phyloP scores from a whole-genome alignment of 2,329 filamentous ascomycete species.

The Helicocarpus griseus region DNA sequence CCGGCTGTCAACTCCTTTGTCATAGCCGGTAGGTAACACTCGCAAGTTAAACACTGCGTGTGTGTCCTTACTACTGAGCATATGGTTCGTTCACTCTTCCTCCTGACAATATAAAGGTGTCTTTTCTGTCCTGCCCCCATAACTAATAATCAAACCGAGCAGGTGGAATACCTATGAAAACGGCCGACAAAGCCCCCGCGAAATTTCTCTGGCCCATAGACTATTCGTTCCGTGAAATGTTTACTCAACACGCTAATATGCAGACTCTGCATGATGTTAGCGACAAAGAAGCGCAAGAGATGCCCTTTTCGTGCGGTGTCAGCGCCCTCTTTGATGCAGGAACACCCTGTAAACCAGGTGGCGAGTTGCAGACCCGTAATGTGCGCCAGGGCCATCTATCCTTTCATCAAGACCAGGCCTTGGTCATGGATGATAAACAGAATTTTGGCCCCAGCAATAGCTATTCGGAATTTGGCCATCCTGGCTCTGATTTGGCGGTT shows the following conservation, averaged over 20 bases:
- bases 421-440: conserved; percentile 5
- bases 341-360: conserved; percentile 8
- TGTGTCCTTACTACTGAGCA: neutral
- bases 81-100: no score
- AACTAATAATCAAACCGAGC: conserved; percentile 2
- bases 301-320: conserved; percentile 19
- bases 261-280: conserved; percentile 43
- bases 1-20: neutral
- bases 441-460: conserved; percentile 10
- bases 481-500: conserved; percentile 11
- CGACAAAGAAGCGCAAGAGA: conserved; percentile 37
- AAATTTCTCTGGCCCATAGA: conserved; percentile 28
- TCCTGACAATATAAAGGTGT: neutral
- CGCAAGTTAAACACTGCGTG: neutral
- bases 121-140: conserved; percentile 1
- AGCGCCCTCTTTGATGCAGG: conserved; percentile 13
- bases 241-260: conserved; percentile 54
- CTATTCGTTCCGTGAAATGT: conserved; percentile 51
- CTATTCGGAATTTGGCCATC: conserved; percentile 6
- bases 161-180: conserved; percentile 10
- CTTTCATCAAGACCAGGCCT: conserved; percentile 9
- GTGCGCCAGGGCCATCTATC: conserved; percentile 26
- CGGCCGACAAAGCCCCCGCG: conserved; percentile 12
- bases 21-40: neutral
- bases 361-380: conserved; percentile 8